phyloP scores from a whole-genome alignment of 805 yeast genomes.

The Ogataea salicorniae region DNA sequence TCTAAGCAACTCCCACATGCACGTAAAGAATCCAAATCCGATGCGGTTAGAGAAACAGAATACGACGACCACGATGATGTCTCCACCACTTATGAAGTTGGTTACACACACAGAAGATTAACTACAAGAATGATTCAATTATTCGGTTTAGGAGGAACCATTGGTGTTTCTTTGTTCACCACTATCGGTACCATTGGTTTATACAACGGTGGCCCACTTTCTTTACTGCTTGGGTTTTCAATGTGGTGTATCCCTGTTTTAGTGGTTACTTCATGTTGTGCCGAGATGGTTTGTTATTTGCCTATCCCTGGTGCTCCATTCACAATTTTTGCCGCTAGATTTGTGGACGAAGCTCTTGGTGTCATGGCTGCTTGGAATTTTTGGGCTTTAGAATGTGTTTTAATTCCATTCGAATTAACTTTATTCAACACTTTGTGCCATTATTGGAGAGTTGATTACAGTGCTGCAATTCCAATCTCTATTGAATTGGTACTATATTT shows the following conservation, averaged over 20 bases:
- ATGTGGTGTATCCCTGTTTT: constrained; percentile 41
- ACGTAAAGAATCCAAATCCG: not conserved
- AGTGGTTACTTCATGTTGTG: constrained; percentile 36
- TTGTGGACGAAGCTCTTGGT: constrained; percentile 41
- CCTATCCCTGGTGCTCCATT: constrained; percentile 42
- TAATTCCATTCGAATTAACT: constrained; percentile 46
- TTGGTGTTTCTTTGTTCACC: constrained; percentile 35
- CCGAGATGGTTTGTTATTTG: constrained; percentile 41
- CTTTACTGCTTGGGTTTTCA: constrained; percentile 33
- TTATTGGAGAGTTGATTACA: constrained; percentile 68
- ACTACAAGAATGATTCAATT: constrained; percentile 37
- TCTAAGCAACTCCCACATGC: not conserved
- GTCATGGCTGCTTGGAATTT: constrained; percentile 43
- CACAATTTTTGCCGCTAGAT: constrained; percentile 40
- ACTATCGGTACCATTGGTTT: constrained; percentile 38
- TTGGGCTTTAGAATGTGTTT: constrained; percentile 43
- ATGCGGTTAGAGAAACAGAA: not conserved
- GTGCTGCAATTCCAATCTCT: constrained; percentile 60
- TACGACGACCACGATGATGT: not conserved
- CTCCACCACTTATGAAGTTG: not conserved
- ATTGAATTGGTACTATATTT: constrained; percentile 59
- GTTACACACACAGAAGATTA: constrained; percentile 24
- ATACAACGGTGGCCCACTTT: constrained; percentile 38
- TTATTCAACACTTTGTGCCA: constrained; percentile 61
- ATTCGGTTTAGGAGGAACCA: constrained; percentile 36